phyloP scores from a whole-genome alignment of 495 filamentous ascomycete genomes.

The Oidiodendron maius region DNA sequence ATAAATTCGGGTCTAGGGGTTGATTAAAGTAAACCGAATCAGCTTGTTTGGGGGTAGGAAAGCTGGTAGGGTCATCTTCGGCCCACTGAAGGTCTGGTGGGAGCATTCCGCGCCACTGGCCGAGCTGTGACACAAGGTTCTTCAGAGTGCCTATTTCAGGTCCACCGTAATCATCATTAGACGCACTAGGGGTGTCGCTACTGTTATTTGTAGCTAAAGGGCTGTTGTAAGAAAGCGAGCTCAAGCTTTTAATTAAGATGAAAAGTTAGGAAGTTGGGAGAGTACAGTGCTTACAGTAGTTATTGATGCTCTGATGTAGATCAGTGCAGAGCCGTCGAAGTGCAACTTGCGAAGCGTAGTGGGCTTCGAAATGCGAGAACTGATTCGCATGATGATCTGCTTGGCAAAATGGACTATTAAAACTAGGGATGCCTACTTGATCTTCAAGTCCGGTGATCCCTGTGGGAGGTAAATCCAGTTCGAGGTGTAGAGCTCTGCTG shows the following conservation, averaged over 20 bases:
- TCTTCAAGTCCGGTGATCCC: slow-evolving; percentile 44
- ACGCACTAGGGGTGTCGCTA: slow-evolving; percentile 8
- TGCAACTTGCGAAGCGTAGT: slow-evolving; percentile 50
- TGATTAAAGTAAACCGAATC: slow-evolving; percentile 2
- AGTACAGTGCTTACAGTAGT: slow-evolving; percentile 29
- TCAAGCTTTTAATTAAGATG: no score
- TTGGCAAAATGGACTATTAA: slow-evolving; percentile 35
- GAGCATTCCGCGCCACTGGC: slow-evolving; percentile 48
- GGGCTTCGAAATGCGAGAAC: no score
- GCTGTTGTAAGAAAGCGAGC: neutral
- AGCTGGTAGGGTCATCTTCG: no score
- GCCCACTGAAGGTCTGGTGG: no score
- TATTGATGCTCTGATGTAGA: slow-evolving; percentile 42
- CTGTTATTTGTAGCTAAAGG: slow-evolving; percentile 8
- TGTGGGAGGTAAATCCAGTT: slow-evolving; percentile 48
- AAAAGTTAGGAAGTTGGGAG: no score
- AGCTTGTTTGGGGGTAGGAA: slow-evolving; percentile 19
- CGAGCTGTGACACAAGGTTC: slow-evolving; percentile 42
- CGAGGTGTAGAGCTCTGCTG: slow-evolving; percentile 45
- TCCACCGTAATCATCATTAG: no score
- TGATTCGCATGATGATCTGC: slow-evolving; percentile 44
- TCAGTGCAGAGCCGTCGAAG: slow-evolving; percentile 44
- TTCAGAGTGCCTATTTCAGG: slow-evolving; percentile 35
- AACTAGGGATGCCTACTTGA: slow-evolving; percentile 44
- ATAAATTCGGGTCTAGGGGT: slow-evolving; percentile 13